Evolutionary conservation across 352 stramenopile species (phyloP), one percentile per base, ranked within the genome.

Genomic region (Pythium folliculosum): DNA sequence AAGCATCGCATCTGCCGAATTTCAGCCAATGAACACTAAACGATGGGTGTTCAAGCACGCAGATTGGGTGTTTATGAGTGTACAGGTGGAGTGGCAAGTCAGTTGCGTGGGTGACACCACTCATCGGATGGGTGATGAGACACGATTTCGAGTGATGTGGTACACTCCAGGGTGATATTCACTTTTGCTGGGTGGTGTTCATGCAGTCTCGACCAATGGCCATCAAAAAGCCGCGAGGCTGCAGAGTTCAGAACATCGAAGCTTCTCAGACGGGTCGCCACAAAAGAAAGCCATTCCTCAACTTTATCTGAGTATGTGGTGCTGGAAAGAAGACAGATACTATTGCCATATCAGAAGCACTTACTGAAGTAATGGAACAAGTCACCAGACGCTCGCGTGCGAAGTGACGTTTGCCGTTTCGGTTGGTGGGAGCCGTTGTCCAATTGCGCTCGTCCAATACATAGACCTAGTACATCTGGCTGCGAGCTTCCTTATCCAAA

Each of bases 361-460:
- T 1, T n/a, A 47, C 40, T 47, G 40, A 47, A 21, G 40, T 5
- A 47, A 47, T 13, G 40, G 14, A 47, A 47, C n/a, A 47, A 47
- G 40, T n/a, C 40, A 19, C 17, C 8, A 32, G 35, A 14, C 35
- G 14, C 53, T 48, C n/a, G 27, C 51, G 51, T 63, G 49, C 49
- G 25, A 55, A 40, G 23, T 65, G 55, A 25, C 55, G 63, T 35
- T 51, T 65, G 55, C 59, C 37, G 48, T 70, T 65, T 56, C 55
- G 51, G 45, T 48, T 54, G n/a, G n/a, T 22, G 45, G 5, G 38
- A n/a, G 7, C 19, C 48, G 65, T 64, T 27, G 60, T 72, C 60
- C 54, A 68, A 65, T 72, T 72, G 66, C 59, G 53, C 19, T 23
- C 40, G 4, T 12, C 9, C 30, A 6, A 47, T 44, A 44, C 16